phyloP scores from a whole-genome alignment of 1,139 yeast species.

The Scheffersomyces lignicola region DNA sequence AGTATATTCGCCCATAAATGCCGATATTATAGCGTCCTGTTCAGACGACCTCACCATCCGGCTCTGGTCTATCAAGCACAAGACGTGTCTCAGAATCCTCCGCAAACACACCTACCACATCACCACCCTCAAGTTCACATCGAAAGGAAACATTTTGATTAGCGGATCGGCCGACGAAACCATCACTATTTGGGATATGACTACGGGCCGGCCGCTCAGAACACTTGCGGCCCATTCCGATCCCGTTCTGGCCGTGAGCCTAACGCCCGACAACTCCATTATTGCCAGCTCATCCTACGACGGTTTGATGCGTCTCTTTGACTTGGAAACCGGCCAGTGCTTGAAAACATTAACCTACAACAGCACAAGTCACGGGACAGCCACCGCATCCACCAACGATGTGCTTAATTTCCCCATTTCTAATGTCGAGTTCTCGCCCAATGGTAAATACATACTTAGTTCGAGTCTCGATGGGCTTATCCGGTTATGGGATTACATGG shows the following conservation, averaged over 20 bases:
- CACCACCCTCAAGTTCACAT: slow-evolving; percentile 67
- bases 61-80: slow-evolving; percentile 62
- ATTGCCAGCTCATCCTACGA: slow-evolving; percentile 88
- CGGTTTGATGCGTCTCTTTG: slow-evolving; percentile 87
- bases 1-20: slow-evolving; percentile 70
- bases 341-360: slow-evolving; percentile 78
- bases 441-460: slow-evolving; percentile 77
- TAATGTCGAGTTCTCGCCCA: slow-evolving; percentile 73
- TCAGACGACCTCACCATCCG: slow-evolving; percentile 85
- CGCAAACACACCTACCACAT: slow-evolving; percentile 87
- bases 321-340: slow-evolving; percentile 87
- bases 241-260: slow-evolving; percentile 74
- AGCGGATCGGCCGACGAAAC: slow-evolving; percentile 92
- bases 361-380: slow-evolving; percentile 58
- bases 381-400: slow-evolving; percentile 57
- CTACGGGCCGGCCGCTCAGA: slow-evolving; percentile 67
- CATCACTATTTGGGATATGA: slow-evolving; percentile 85
- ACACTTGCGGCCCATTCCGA: slow-evolving; percentile 93
- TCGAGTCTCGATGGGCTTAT: slow-evolving; percentile 79
- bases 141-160: slow-evolving; percentile 74
- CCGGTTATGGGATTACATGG: slow-evolving; percentile 80
- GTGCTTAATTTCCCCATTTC: slow-evolving; percentile 66
- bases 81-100: slow-evolving; percentile 57
- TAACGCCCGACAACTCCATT: slow-evolving; percentile 79
- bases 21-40: slow-evolving; percentile 74